Percentiles rank a stretch among this genome's conserved stretches.
phyloP scores from a whole-genome alignment of 2,329 filamentous ascomycete species.

The Pochonia chlamydosporia region DNA sequence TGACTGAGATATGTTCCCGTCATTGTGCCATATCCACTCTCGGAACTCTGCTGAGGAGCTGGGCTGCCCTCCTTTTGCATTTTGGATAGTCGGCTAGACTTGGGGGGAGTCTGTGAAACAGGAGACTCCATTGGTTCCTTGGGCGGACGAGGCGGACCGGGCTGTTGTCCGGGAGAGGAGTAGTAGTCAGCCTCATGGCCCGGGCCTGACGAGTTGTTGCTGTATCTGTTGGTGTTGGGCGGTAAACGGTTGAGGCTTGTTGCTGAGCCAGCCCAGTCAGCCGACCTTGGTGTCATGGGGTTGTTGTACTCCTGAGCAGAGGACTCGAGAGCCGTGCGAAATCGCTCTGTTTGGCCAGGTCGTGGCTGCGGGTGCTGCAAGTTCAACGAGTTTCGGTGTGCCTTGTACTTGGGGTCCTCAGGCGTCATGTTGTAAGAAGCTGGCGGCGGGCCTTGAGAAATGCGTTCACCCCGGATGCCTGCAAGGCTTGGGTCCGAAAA shows the following conservation, averaged over 20 bases:
- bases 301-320: slow-evolving; percentile 64
- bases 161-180: slow-evolving; percentile 34
- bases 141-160: slow-evolving; percentile 51
- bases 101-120: slow-evolving; percentile 37
- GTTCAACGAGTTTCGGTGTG: slow-evolving; percentile 74
- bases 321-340: slow-evolving; percentile 67
- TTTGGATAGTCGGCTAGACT: slow-evolving; percentile 42
- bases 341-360: slow-evolving; percentile 66
- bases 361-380: slow-evolving; percentile 75
- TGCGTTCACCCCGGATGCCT: slow-evolving; percentile 8
- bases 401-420: slow-evolving; percentile 74
- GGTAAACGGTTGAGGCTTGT: slow-evolving; percentile 52
- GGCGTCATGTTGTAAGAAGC: slow-evolving; percentile 48
- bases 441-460: slow-evolving; percentile 31
- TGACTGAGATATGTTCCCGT: slow-evolving; percentile 42
- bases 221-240: slow-evolving; percentile 41
- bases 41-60: slow-evolving; percentile 49
- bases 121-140: slow-evolving; percentile 53
- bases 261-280: slow-evolving; percentile 57
- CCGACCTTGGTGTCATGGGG: slow-evolving; percentile 53
- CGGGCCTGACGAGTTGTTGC: slow-evolving; percentile 33
- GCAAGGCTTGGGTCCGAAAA: slow-evolving; percentile 48
- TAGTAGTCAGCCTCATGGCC: slow-evolving; percentile 37
- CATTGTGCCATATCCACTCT: slow-evolving; percentile 48
- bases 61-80: slow-evolving; percentile 47